These are phyloP conservation scores for Anthracocystis panici-leucophaei DNA, from an alignment of 1,284 basidiomycete genomes.

Conservation along the genomic window DNA sequence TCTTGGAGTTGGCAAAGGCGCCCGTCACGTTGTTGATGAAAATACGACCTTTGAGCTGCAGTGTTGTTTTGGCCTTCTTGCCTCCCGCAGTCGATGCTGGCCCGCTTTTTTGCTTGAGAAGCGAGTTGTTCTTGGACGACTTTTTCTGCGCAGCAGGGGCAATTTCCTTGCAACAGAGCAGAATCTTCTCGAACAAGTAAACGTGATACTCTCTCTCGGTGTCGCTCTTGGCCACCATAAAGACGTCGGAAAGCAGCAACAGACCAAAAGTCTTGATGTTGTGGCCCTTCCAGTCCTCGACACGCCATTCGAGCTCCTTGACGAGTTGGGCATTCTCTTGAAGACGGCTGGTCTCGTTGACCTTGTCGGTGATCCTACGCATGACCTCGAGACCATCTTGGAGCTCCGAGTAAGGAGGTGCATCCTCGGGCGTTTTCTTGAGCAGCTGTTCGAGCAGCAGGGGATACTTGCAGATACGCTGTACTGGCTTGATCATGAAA, in stretches of 20 bases:
- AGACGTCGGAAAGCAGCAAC: slow-evolving; percentile 91
- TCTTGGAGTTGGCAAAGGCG: slow-evolving; percentile 73
- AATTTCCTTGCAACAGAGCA: slow-evolving; percentile 95
- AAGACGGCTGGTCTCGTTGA: slow-evolving; percentile 92
- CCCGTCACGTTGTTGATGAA: slow-evolving; percentile 96
- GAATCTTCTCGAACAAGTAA: slow-evolving; percentile 98
- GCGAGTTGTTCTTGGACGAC: slow-evolving; percentile 58
- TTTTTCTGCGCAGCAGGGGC: slow-evolving; percentile 72
- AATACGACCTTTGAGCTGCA: slow-evolving; percentile 94
- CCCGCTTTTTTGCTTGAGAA: slow-evolving; percentile 56
- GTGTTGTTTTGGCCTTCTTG: slow-evolving; percentile 74
- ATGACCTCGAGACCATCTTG: slow-evolving; percentile 85
- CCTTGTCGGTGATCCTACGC: slow-evolving; percentile 92
- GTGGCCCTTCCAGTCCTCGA: slow-evolving; percentile 99
- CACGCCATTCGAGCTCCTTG: slow-evolving; percentile 85
- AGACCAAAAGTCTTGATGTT: slow-evolving; percentile 92
- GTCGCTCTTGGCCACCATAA: slow-evolving; percentile 94
- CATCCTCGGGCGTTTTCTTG: slow-evolving; percentile 74
- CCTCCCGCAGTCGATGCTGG: slow-evolving; percentile 16
- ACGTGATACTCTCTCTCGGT: slow-evolving; percentile 98
- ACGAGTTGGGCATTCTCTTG: slow-evolving; percentile 86
- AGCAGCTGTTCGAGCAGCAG: slow-evolving; percentile 75
- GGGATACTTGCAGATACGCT: slow-evolving; percentile 83
- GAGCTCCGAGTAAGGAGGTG: slow-evolving; percentile 78
- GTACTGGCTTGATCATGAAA: slow-evolving; percentile 82